These are phyloP conservation scores for Domatiomyces catenatus DNA, from an alignment of 2,329 filamentous ascomycete genomes.

Conservation along the genomic window DNA sequence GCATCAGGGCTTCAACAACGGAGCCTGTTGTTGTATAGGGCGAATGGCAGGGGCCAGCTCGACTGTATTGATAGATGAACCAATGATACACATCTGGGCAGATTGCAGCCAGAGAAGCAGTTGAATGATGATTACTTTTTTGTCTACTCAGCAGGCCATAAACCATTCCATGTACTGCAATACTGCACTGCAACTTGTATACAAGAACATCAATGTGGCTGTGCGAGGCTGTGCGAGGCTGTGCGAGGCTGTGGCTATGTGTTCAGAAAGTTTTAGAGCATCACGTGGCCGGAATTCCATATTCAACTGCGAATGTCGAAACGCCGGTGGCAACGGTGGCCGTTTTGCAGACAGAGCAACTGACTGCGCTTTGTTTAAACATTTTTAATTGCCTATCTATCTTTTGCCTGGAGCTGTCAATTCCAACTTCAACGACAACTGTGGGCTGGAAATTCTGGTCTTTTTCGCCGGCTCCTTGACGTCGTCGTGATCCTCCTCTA, in stretches of 20 bases:
- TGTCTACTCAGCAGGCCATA: neutral
- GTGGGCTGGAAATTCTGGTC: neutral
- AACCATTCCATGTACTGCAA: no score
- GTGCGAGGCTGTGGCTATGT: neutral
- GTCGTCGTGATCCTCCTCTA: no score
- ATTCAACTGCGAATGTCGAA: neutral
- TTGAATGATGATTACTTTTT: neutral
- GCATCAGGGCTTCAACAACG: neutral
- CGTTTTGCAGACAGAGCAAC: neutral
- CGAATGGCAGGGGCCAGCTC: neutral
- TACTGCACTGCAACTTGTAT: no score
- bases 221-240: neutral
- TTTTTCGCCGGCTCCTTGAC: neutral
- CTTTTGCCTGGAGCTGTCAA: neutral
- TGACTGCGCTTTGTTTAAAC: neutral
- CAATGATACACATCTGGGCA: neutral
- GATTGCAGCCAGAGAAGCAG: neutral
- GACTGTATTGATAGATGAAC: neutral
- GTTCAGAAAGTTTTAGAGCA: neutral
- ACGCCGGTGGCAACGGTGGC: neutral
- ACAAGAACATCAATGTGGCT: no score
- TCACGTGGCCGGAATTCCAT: neutral
- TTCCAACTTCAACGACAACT: neutral
- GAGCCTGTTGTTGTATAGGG: neutral
- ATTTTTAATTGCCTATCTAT: neutral